Base-by-base conservation (phyloP, 2,329 filamentous ascomycete genomes). In the Fusarium sulawesiense region DNA sequence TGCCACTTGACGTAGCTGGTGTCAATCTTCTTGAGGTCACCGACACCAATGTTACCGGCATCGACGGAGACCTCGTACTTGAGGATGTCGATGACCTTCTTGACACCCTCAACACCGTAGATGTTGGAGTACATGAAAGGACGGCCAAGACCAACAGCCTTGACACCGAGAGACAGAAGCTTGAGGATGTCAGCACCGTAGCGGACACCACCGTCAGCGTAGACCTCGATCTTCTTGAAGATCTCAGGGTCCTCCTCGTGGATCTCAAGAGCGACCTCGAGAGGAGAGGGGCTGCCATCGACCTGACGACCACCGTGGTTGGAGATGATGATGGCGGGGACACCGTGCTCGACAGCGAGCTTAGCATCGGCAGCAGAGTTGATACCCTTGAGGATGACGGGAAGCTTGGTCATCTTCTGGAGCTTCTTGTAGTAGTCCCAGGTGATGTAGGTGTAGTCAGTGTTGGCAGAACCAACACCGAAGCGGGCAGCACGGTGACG, bases 51-150 rank as follows among this genome's bases (percentile, higher is more conserved):
- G 76, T 83, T 83, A 13, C 78, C 81, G 14, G 80, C 81, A 61
- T 83, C 82, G 56, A 82, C 78, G 34, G 78, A 75, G 56, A 88
- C 77, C 79, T 87, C 86, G 59, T 81, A 78, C 79, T 84, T 86
- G 70, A 88, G 76, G 13, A 88, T 79, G 11, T 76, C 45, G 47
- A 82, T 77, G 30, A 76, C 81, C 76, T 80, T 81, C 71, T 80
- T 76, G 4, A 88, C 83, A 46, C 86, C 86, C 10, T 82, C 80
- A 48, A 79, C 75, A 8, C 86, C 86, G 64, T 81, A 88, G 47
- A 85, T 75, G 76, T 87, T 87, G 66, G 83, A 78, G 72, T 81
- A 87, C 84, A 87, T 86, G 66, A 84, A 82, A 12, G 84, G 81
- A 1, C 86, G 76, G 18, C 85, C 86, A 1, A 88, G 65, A 16